Conservation (phyloP, 805 yeast species). For the Pichia scutulata region DNA sequence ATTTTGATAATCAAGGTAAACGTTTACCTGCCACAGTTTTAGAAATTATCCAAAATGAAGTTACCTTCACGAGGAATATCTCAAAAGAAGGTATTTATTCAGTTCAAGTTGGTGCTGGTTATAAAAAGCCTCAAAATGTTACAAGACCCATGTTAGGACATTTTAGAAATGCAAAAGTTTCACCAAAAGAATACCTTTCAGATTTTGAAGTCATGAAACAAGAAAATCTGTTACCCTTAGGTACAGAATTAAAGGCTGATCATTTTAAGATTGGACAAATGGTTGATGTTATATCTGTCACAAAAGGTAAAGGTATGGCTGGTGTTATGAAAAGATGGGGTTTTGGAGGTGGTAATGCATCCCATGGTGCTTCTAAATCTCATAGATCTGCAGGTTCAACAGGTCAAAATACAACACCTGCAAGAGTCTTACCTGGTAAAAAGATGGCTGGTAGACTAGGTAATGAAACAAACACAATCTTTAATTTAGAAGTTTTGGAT, state of each 20-base stretch:
- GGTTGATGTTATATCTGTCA: constrained; percentile 70
- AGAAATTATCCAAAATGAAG: constrained; percentile 85
- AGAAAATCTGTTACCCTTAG: constrained; percentile 62
- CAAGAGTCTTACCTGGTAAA: constrained; percentile 92
- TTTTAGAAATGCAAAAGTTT: constrained; percentile 68
- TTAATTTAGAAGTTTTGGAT: constrained; percentile 68
- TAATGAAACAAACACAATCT: constrained; percentile 60
- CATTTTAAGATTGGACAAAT: constrained; percentile 77
- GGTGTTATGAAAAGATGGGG: constrained; percentile 98
- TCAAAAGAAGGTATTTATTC: constrained; percentile 77
- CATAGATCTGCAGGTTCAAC: constrained; percentile 97
- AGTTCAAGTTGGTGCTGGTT: constrained; percentile 81
- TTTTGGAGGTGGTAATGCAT: constrained; percentile 80
- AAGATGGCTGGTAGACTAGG: constrained; percentile 99
- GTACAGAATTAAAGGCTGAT: constrained; percentile 73
- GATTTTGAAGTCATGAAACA: constrained; percentile 76
- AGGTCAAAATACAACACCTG: constrained; percentile 94
- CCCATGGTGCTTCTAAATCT: constrained; percentile 91
- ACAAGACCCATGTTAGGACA: constrained; percentile 65
- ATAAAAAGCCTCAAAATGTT: constrained; percentile 50
- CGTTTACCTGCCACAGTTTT: constrained; percentile 79
- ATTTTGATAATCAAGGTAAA: constrained; percentile 62
- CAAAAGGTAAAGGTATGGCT: constrained; percentile 94
- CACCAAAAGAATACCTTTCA: constrained; percentile 68
- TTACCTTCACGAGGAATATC: constrained; percentile 59